These are phyloP conservation scores for Acidiella bohemica DNA, from an alignment of 495 filamentous ascomycete genomes.

Conservation along the genomic window DNA sequence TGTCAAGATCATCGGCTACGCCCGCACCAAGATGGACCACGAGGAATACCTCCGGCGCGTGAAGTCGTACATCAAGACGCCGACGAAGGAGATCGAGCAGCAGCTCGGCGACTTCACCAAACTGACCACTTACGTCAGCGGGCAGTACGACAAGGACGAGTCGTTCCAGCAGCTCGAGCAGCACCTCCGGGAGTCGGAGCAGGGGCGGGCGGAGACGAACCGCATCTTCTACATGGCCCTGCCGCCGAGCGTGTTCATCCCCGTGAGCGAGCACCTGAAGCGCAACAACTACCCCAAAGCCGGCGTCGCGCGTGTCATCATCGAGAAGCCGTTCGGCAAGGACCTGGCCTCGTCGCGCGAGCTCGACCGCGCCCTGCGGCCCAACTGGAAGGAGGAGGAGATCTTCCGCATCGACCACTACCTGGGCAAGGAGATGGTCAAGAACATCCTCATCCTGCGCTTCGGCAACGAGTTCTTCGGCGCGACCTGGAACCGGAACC, in stretches of 20 bases:
- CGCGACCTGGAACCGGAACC: constrained; percentile 97
- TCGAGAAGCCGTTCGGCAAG: constrained; percentile 99
- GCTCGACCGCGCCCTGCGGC: constrained; percentile 86
- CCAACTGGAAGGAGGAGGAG: constrained; percentile 98
- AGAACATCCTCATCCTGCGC: constrained; percentile 95
- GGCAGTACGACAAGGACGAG: constrained; percentile 95
- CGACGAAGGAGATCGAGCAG: constrained; percentile 93
- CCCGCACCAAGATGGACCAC: constrained; percentile 97
- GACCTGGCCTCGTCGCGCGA: constrained; percentile 88
- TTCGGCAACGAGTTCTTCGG: constrained; percentile 99
- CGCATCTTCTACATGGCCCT: constrained; percentile 99
- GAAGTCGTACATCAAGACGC: constrained; percentile 97
- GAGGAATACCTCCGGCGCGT: constrained; percentile 86
- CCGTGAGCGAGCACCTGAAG: constrained; percentile 93
- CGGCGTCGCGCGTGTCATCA: constrained; percentile 88
- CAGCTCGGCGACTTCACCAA: constrained; percentile 80
- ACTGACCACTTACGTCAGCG: constrained; percentile 82
- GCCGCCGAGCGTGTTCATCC: constrained; percentile 93
- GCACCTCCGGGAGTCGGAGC: constrained; percentile 81
- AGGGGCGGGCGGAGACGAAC: constrained; percentile 68
- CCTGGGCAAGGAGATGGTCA: constrained; percentile 99
- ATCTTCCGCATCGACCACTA: constrained; percentile 99
- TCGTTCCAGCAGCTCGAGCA: constrained; percentile 79
- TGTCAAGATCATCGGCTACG: constrained; percentile 97
- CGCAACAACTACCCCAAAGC: constrained; percentile 84